Conservation (phyloP, 371 early-diverging fungal genomes). For the Lichtheimia ramosa region DNA sequence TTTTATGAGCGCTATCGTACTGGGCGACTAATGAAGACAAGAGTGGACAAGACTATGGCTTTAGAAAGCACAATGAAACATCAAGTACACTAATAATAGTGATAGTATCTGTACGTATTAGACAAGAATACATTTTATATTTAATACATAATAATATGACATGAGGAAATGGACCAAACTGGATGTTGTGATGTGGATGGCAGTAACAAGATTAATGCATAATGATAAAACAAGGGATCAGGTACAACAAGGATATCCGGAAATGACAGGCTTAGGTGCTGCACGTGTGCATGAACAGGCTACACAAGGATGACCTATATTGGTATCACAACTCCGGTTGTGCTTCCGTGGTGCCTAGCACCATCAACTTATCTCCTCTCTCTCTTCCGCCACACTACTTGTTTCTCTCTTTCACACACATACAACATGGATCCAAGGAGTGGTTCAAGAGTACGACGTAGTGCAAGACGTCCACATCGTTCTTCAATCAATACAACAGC, state of each 20-base stretch:
- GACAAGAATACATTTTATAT: no score
- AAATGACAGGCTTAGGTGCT: conserved; percentile 86
- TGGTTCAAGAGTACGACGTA: conserved; percentile 20
- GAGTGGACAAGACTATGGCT: no score
- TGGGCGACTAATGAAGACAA: conserved; percentile 60
- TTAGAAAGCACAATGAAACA: no score
- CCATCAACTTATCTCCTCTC: not conserved
- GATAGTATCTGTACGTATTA: no score
- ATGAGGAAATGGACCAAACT: no score
- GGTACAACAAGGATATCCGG: conserved; percentile 58
- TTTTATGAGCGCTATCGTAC: conserved; percentile 90
- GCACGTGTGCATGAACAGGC: conserved; percentile 58
- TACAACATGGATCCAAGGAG: conserved; percentile 21
- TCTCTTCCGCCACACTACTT: not conserved
- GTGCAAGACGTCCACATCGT: conserved; percentile 11
- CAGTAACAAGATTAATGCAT: no score
- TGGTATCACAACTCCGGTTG: no score
- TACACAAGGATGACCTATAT: no score
- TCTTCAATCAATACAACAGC: conserved; percentile 15
- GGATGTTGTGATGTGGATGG: no score
- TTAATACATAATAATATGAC: no score
- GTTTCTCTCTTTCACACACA: not conserved
- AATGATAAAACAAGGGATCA: conserved; percentile 14
- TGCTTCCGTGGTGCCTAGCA: conserved; percentile 22
- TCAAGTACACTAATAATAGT: no score